Base-by-base conservation (phyloP, 768 basidiomycete species). In the Leccinum subtestaceum region DNA sequence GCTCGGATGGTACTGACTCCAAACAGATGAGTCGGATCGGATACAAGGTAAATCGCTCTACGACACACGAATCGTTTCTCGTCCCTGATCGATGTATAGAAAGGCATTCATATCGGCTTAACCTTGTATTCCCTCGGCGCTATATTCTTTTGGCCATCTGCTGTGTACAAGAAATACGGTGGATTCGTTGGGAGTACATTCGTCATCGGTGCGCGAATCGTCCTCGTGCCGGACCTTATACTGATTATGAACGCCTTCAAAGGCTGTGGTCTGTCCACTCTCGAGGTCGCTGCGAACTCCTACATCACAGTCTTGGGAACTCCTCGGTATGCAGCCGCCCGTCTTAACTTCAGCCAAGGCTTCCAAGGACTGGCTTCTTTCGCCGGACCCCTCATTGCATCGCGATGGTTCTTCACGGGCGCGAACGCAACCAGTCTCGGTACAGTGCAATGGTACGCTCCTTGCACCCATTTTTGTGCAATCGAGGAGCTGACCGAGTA, bases 251-350 rank as follows among this genome's bases (percentile, higher is more conserved):
- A 4, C 31, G 11, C 48, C 13, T 15, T 47, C 31, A 32, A 32
- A 83, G 84, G 84, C 2, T 86, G 85, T 61, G 90, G 90, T 43
- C 78, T 91, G 7, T 77, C 82, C 10, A 81, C 83, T 31, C 76
- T 88, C 47, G 86, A 88, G 72, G 87, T 88, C 17, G 84, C 88
- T 1, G 89, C 89, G 46, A 91, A 91, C 73, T 88, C 88, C n/a
- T 89, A 91, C 72, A 87, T 90, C 61, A 73, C 87, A 17, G 85
- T 89, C 36, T 74, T 89, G 52, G 86, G 87, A 47, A 76, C 82
- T 27, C 25, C 25, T 27, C n/a, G n/a, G 27, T 85, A 86, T 69
- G 88, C 88, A 51, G 87, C 88, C 13, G 84, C 87, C 65, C 80
- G 89, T 29, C 78, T 92, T 53, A 90, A 89, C 70, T 88, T 91